These are phyloP conservation scores for Penicillium palitans DNA, from an alignment of 2,329 filamentous ascomycete species.

Conservation along the genomic window DNA sequence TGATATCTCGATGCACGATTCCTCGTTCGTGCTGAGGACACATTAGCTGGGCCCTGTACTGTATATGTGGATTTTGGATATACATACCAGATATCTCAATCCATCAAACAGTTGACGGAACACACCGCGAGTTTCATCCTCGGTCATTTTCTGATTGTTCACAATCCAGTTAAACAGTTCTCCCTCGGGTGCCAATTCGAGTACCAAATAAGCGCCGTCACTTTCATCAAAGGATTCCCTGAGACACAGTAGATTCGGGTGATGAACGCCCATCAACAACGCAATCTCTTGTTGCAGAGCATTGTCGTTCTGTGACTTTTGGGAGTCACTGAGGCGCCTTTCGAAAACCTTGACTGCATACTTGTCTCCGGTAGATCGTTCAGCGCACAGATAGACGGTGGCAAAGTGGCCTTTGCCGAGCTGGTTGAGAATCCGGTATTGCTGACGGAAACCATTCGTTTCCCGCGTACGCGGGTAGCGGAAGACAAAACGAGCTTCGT, in stretches of 20 bases:
- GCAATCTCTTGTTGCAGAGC: conserved; percentile 93
- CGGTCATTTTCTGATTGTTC: conserved; percentile 81
- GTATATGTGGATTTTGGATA: not conserved
- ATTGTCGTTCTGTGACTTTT: conserved; percentile 73
- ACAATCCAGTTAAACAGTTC: conserved; percentile 97
- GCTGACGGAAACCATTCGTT: conserved; percentile 77
- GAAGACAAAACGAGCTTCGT: conserved; percentile 86
- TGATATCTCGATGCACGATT: conserved; percentile 97
- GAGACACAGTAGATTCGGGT: conserved; percentile 86
- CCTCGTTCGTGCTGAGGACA: conserved; percentile 85
- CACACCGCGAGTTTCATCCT: conserved; percentile 79
- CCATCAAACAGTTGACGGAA: conserved; percentile 91
- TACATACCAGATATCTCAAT: conserved; percentile 84
- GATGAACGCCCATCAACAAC: conserved; percentile 94
- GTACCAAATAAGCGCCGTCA: conserved; percentile 84
- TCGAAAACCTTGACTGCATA: conserved; percentile 96
- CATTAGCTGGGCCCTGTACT: conserved; percentile 1
- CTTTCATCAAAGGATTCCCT: conserved; percentile 94
- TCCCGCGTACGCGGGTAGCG: conserved; percentile 76
- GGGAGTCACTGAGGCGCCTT: conserved; percentile 76
- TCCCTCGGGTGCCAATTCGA: conserved; percentile 88
- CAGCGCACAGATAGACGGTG: conserved; percentile 85
- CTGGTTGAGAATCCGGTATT: conserved; percentile 81
- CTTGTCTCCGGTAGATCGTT: conserved; percentile 76
- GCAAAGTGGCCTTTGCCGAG: conserved; percentile 95